Conservation (phyloP, 2,329 filamentous ascomycete species). For the Aureobasidium pullulans region DNA sequence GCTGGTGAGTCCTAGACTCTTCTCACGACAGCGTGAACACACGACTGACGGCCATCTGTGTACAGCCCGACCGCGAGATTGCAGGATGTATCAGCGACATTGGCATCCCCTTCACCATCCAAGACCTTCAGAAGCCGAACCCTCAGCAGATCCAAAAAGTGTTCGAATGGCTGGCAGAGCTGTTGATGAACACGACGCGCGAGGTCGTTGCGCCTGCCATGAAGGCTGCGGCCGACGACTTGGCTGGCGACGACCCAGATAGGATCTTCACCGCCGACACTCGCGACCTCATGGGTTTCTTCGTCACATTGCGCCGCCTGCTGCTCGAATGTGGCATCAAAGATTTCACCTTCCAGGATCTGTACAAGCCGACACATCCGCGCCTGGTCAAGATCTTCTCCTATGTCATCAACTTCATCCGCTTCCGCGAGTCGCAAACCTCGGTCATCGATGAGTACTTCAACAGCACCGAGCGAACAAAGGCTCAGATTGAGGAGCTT, state of each 20-base stretch:
- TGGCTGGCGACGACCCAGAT: slow-evolving; percentile 77
- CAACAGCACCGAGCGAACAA: slow-evolving; percentile 81
- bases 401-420: slow-evolving; percentile 97
- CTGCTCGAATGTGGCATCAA: slow-evolving; percentile 80
- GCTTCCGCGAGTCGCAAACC: slow-evolving; percentile 91
- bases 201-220: slow-evolving; percentile 93
- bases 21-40: not conserved
- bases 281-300: slow-evolving; percentile 93
- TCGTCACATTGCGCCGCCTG: slow-evolving; percentile 70
- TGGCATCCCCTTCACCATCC: slow-evolving; percentile 77
- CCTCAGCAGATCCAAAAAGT: slow-evolving; percentile 93
- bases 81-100: slow-evolving; percentile 97
- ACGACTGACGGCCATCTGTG: slow-evolving; percentile 17
- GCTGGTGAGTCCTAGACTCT: slow-evolving; percentile 30
- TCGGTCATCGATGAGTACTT: slow-evolving; percentile 85
- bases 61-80: slow-evolving; percentile 67
- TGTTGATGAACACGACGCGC: slow-evolving; percentile 87
- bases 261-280: slow-evolving; percentile 73
- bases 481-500: slow-evolving; percentile 77
- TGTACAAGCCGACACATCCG: slow-evolving; percentile 84
- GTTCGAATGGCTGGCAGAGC: slow-evolving; percentile 94
- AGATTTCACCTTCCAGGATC: slow-evolving; percentile 87
- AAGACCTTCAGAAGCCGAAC: slow-evolving; percentile 89
- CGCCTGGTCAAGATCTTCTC: slow-evolving; percentile 92
- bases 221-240: slow-evolving; percentile 81